These are phyloP conservation scores for Emiliania huxleyi DNA, from an alignment of 78 protist species.

Conservation along the genomic window DNA sequence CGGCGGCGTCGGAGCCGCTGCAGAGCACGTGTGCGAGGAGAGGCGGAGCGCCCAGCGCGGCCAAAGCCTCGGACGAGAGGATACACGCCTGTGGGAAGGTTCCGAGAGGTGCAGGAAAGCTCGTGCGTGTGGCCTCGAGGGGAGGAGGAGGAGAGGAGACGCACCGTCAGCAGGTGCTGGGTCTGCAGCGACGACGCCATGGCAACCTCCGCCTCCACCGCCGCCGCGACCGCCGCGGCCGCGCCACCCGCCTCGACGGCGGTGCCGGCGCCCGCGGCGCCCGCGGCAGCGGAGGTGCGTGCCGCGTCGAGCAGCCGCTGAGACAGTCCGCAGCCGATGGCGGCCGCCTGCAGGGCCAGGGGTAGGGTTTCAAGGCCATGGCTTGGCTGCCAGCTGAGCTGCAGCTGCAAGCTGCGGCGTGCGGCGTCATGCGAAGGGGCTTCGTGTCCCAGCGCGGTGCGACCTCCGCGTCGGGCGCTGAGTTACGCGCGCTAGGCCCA, in stretches of 20 bases:
- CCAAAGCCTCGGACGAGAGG: not conserved
- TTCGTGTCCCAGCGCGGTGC: no score
- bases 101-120: no score
- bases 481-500: no score
- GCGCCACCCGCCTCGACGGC: not conserved
- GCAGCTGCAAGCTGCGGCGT: no score
- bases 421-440: no score
- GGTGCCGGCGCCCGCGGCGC: no score
- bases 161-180: not conserved
- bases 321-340: not conserved
- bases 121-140: no score
- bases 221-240: not conserved
- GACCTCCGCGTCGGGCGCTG: no score
- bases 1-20: not conserved
- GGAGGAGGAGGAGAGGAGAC: not conserved
- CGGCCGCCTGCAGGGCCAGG: no score
- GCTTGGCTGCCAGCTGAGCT: no score
- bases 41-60: not conserved
- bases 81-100: no score
- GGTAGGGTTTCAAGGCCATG: no score
- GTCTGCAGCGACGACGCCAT: not conserved
- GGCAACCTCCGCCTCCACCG: not conserved
- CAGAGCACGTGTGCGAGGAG: not conserved
- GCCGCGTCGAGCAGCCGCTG: conserved; percentile 7
- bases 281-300: not conserved